Evolutionary conservation across 306 rosid genomes (phyloP), one percentile per base, ranked within the genome.

Genomic region (Dalbergia cochinchinensis): DNA sequence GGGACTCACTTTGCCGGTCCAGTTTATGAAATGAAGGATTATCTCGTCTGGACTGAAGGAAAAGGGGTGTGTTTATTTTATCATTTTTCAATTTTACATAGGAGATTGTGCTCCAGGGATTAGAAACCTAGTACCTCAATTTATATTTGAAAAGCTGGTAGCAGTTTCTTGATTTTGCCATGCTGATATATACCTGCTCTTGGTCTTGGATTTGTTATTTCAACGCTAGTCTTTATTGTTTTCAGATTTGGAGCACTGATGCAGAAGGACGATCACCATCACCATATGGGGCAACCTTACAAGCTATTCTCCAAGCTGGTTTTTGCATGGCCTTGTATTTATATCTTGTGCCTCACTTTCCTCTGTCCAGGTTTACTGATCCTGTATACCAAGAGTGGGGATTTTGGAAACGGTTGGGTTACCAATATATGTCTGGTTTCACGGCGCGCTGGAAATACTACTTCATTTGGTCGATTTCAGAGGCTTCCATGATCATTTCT

Each of bases 1-100:
- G 99, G 98, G 33, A 93, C 94, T 88, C 99, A 93, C 78, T 96
- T 96, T 88, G 96, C 99, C 22, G 97, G 99, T 76, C 99, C 99
- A 44, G 98, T 96, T 85, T 93, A 73, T 73, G 99, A 96, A 78
- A 89, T 89, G 83, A 96, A 91, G 87, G 98, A 93, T 83, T 96
- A 93, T 88, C 96, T 96, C 5, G 98, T 90, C 71, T 96, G 99
- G 96, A 76, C 96, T 13, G 97, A 91, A 87, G 86, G 91, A 90
- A 91, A 89, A 50, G 98, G 98, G 96, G 99, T 93, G 26, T 63
- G 83, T 64, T 34, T 73, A 39, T 53, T n/a, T 53, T 53, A 5
- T 4, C 11, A 10, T 44, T 44, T 44, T 11, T 47, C 3, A 5
- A 14, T 53, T 53, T 53, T 53, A n/a, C 58, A 5, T 4, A 53